Base-by-base conservation (phyloP, 768 basidiomycete genomes). In the Heimioporus sp. region DNA sequence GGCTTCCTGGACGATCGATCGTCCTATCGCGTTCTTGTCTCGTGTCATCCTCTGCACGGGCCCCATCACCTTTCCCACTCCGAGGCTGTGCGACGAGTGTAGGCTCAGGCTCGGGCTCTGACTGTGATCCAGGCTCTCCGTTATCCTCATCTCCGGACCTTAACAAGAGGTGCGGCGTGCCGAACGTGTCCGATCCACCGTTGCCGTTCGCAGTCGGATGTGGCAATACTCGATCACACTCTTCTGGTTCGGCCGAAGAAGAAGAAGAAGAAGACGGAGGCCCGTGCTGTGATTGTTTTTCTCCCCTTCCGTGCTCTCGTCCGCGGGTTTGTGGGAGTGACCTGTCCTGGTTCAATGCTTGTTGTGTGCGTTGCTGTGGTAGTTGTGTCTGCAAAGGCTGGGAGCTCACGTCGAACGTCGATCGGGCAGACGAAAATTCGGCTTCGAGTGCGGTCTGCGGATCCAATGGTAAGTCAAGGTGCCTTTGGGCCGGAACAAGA, bases 391-490 rank as follows among this genome's bases (percentile, higher is more conserved):
- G 66, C 2, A 59, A 45, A 24, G 51, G 58, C 16, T 65, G 65
- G 37, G 48, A 13, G 3, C 57, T 64, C 20, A 92, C 73, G 32
- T 83, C 78, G 58, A 78, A 97, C 0, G 87, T 90, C 0, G 89
- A 85, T n/a, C 91, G 75, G 0, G 82, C 74, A 0, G 85, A 77
- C 2, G 84, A 78, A 64, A 90, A 96, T 16, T 77, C 61, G 7
- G 73, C 69, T 62, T 94, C 90, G 12, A 96, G 74, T 0, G 83
- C 80, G 10, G 64, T 63, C 92, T 94, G 44, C 35, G 38, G 46
- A 40, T 35, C 3, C 2, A 7, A 42, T 40, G 48, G 21, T 43
- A 17, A 45, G 24, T 28, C 24, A 24, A 41, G 10, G n/a, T 45
- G 15, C 21, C 11, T n/a, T 6, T 11, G 17, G n/a, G 3, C 5